Evolutionary conservation across 306 rosid genomes (phyloP).

Genomic region (Dryas octopetala): DNA sequence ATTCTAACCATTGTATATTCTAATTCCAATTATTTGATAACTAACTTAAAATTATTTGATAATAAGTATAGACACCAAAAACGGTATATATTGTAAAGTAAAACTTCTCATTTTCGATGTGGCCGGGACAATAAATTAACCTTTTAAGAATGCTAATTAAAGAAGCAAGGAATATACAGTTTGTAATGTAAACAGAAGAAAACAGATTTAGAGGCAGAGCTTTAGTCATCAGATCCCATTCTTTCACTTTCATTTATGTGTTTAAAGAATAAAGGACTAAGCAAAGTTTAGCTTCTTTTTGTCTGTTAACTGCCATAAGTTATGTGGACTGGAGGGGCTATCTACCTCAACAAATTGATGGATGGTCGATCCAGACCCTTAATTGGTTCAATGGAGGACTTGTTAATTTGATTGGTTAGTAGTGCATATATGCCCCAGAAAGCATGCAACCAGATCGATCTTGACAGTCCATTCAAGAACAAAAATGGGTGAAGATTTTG

Average conservation of each 20-base stretch:
- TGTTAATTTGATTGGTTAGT: not conserved
- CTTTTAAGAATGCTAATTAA: too few species aligned
- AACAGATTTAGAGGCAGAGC: not conserved
- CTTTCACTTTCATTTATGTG: slow-evolving; percentile 21
- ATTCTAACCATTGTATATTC: too few species aligned
- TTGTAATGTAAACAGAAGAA: too few species aligned
- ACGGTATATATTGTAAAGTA: too few species aligned
- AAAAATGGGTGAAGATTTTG: slow-evolving; percentile 38
- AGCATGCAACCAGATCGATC: slow-evolving; percentile 27
- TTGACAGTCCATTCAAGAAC: slow-evolving; percentile 38
- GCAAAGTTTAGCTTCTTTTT: not conserved
- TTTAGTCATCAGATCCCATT: not conserved
- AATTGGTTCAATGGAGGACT: not conserved
- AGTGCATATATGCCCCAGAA: not conserved
- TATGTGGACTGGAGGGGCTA: not conserved
- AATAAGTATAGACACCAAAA: too few species aligned
- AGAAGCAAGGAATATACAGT: too few species aligned
- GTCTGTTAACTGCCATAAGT: slow-evolving; percentile 11
- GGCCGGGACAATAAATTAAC: too few species aligned
- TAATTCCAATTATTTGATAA: too few species aligned
- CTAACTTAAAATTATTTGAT: too few species aligned
- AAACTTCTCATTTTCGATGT: too few species aligned
- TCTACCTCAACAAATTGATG: slow-evolving; percentile 3
- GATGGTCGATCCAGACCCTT: slow-evolving; percentile 1
- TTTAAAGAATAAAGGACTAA: not conserved